Conservation (phyloP, 371 early-diverging fungal genomes). For the Catenaria anguillulae region DNA sequence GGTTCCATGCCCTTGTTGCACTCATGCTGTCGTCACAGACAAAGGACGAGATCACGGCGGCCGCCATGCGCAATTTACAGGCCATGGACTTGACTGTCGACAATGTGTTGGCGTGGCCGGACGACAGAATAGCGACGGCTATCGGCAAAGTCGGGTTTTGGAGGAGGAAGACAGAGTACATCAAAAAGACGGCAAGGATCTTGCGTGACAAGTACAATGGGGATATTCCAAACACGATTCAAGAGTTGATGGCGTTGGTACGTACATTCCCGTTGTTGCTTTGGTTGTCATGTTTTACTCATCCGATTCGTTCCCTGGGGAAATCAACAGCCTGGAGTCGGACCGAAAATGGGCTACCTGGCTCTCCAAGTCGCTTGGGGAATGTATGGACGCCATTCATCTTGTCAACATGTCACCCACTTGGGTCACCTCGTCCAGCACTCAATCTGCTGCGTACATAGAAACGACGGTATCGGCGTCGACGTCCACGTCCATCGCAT, state of each 20-base stretch:
- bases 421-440: too few relatives aligned
- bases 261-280: not conserved
- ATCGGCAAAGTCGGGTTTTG: constrained; percentile 86
- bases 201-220: constrained; percentile 52
- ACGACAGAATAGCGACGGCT: too few relatives aligned
- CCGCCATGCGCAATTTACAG: constrained; percentile 51
- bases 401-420: too few relatives aligned
- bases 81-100: constrained; percentile 24
- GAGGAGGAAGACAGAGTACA: constrained; percentile 58
- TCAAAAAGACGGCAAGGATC: constrained; percentile 60
- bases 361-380: constrained; percentile 78
- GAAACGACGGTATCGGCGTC: constrained; percentile 88
- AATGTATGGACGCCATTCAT: too few relatives aligned
- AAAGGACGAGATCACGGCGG: constrained; percentile 79
- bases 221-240: constrained; percentile 73
- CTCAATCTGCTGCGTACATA: constrained; percentile 20
- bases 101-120: constrained; percentile 16
- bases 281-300: too few relatives aligned
- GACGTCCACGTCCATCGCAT: constrained; percentile 97
- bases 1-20: constrained; percentile 74
- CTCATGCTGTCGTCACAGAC: constrained; percentile 94
- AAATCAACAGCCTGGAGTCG: constrained; percentile 64
- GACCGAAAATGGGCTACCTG: constrained; percentile 93
- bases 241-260: constrained; percentile 49
- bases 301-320: too few relatives aligned